Evolutionary conservation across 306 rosid species (phyloP).

Genomic region (Oxytropis ochrocephala): DNA sequence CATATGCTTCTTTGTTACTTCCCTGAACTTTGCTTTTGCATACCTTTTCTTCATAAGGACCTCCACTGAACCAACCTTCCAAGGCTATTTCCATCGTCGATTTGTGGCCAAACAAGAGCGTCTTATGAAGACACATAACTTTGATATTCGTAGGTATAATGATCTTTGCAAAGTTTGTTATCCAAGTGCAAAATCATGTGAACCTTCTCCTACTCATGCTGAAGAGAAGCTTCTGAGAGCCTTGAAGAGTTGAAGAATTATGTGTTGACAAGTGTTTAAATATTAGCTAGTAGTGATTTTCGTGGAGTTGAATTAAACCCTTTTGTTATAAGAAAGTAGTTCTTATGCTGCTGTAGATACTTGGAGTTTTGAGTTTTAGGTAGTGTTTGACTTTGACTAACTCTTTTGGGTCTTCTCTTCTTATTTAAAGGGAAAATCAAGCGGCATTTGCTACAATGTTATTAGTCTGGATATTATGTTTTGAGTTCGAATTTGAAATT

Average conservation of each 20-base stretch:
- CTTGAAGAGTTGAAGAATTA: slow-evolving; percentile 1
- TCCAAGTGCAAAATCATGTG: slow-evolving; percentile 18
- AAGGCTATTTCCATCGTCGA: slow-evolving; percentile 54
- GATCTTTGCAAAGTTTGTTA: slow-evolving; percentile 43
- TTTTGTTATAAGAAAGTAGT: not conserved
- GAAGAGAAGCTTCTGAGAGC: not conserved
- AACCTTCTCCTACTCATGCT: not conserved
- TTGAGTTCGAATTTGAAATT: no score
- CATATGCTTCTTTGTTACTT: slow-evolving; percentile 70
- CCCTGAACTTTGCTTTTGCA: slow-evolving; percentile 45
- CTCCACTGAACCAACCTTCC: slow-evolving; percentile 63
- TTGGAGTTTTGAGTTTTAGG: not conserved
- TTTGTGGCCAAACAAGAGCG: slow-evolving; percentile 45
- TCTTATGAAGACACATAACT: slow-evolving; percentile 47
- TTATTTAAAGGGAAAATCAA: not conserved
- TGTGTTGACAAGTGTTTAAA: not conserved
- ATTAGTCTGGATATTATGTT: no score
- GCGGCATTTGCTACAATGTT: no score
- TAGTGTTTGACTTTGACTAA: not conserved
- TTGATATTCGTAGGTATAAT: slow-evolving; percentile 41
- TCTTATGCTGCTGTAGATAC: not conserved
- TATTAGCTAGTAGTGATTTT: not conserved
- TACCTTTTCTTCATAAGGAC: slow-evolving; percentile 64
- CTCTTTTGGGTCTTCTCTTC: not conserved
- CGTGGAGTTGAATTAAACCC: not conserved